These are phyloP conservation scores for Fusarium buxicola DNA, from an alignment of 2,329 filamentous ascomycete genomes.

Conservation along the genomic window DNA sequence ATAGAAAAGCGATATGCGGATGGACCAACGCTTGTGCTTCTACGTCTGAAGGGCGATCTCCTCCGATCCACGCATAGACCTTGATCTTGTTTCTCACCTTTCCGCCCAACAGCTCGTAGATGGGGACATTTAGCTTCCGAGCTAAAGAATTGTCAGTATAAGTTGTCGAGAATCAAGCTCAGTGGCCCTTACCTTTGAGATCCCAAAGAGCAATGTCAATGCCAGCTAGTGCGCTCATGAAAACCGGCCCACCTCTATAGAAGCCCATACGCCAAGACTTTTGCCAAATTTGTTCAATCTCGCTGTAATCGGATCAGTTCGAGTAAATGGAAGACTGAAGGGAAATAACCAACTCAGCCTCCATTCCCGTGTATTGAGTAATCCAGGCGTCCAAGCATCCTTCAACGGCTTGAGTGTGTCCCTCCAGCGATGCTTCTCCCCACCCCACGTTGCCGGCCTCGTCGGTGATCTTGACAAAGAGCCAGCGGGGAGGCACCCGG, in stretches of 20 bases:
- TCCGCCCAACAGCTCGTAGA: constrained; percentile 80
- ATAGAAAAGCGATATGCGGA: not conserved
- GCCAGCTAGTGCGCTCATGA: constrained; percentile 82
- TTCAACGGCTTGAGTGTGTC: constrained; percentile 79
- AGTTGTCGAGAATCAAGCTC: no score
- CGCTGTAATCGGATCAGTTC: constrained; percentile 55
- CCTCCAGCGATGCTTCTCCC: constrained; percentile 81
- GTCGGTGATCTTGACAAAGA: constrained; percentile 82
- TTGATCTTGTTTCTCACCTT: constrained; percentile 76
- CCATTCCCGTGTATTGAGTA: constrained; percentile 70
- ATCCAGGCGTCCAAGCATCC: constrained; percentile 77
- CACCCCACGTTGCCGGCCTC: constrained; percentile 73
- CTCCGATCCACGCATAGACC: constrained; percentile 84
- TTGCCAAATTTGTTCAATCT: constrained; percentile 87
- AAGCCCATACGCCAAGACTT: constrained; percentile 77
- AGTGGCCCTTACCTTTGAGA: constrained; percentile 71
- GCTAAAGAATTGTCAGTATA: constrained; percentile 45
- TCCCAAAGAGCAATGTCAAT: constrained; percentile 87
- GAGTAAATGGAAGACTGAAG: accelerated
- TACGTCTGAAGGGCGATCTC: constrained; percentile 76
- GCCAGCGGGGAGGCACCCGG: constrained; percentile 78
- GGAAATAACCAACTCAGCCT: constrained; percentile 69
- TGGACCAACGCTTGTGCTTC: constrained; percentile 67
- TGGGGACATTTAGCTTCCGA: constrained; percentile 68
- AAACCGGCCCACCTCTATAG: constrained; percentile 81